Conservation (phyloP, 163 green algal genomes). For the Chlorella variabilis region DNA sequence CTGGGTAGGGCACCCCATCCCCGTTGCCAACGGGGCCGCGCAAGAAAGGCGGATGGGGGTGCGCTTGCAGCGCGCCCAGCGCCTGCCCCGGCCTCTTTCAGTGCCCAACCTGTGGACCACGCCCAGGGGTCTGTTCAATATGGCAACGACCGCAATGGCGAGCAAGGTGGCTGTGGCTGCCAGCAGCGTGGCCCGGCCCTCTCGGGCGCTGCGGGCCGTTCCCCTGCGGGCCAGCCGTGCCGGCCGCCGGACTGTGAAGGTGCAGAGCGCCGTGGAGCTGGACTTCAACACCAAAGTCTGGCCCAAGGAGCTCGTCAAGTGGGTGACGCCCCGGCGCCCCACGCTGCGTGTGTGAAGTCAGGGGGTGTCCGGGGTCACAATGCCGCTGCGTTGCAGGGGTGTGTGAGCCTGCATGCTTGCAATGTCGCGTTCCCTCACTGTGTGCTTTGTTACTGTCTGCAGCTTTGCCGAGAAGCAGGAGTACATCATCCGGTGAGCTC, state of each 20-base stretch:
- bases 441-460: too few relatives aligned
- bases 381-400: too few relatives aligned
- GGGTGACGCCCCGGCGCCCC: too few relatives aligned
- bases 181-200: neutral
- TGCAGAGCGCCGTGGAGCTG: constrained; percentile 63
- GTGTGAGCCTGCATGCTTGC: too few relatives aligned
- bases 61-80: neutral
- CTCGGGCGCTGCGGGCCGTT: neutral
- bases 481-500: constrained; percentile 84
- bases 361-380: too few relatives aligned
- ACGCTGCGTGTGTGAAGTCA: neutral
- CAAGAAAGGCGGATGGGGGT: neutral
- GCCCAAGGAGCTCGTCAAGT: constrained; percentile 83
- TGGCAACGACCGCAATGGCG: neutral
- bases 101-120: neutral
- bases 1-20: too few relatives aligned
- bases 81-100: constrained; percentile 17
- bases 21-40: too few relatives aligned
- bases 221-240: constrained; percentile 9
- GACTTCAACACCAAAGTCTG: constrained; percentile 88
- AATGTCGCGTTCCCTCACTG: too few relatives aligned
- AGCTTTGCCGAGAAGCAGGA: constrained; percentile 81
- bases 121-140: neutral
- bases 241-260: constrained; percentile 26
- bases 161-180: neutral